Base-by-base conservation (phyloP, 192 early-diverging fungal species). In the Rhizophagus prolifer region DNA sequence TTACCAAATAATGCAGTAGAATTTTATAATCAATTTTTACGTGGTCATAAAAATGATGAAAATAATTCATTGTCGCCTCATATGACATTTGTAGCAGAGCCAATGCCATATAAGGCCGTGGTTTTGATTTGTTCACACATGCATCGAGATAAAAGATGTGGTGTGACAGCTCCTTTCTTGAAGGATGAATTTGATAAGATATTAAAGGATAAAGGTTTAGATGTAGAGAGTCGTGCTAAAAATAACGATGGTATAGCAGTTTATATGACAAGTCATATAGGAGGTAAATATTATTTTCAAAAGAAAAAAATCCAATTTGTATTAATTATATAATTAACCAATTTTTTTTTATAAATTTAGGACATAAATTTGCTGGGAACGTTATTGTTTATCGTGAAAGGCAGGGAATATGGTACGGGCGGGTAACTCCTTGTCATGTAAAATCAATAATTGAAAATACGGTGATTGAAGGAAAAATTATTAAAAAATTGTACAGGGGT, bases 291-390 rank as follows among this genome's bases (percentile, higher is more conserved):
- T 61, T 69, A 31, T 79, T 78, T 28, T 74, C 9, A 36, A 59
- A 66, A 12, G 25, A 30, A 72, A 58, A 60, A 26, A 21, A 31
- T 60, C 19, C 25, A 44, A 28, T 47, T 66, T 2, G 31, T 34
- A 2, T 65, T 72, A 30, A 50, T 23, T 19, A 6, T 58, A 16
- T n/a, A 16, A 70, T 3, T 23, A 38, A 23, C 38, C 0, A 3
- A 4, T 8, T 14, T 63, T 12, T 9, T 25, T 75, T 59, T 68
- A 67, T 58, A 38, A 26, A 46, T 30, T 41, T 67, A 86, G 85
- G 88, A 41, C 88, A 90, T 80, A 90, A 88, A 78, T 90, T 86
- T 79, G 88, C 88, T 9, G 88, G 88, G 4, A 90, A 90, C 44
- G 80, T 88, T 5, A 88, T 90, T 63, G 79, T 86, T 44, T 85